Evolutionary conservation across 139 green algal species (phyloP).

Genomic region (Auxenochlorella pyrenoidosa): DNA sequence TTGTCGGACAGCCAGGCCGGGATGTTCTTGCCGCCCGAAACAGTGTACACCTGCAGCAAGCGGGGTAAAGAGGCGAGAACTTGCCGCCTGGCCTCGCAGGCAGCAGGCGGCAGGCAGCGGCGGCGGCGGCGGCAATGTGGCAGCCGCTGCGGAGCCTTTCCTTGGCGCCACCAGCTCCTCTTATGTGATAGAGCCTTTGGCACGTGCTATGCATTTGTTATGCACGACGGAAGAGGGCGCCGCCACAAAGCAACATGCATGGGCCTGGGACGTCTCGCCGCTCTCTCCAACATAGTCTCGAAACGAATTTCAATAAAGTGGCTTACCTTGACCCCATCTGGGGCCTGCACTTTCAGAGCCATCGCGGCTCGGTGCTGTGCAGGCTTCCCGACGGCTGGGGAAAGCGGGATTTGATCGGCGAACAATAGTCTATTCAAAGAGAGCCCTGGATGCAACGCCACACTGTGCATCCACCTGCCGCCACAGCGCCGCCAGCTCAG

Average conservation of each 20-base stretch:
- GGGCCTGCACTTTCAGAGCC: conserved; percentile 82
- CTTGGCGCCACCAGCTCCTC: too few relatives aligned
- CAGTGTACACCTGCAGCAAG: conserved; percentile 86
- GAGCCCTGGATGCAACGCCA: too few relatives aligned
- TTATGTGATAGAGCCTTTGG: not conserved
- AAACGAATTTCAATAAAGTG: too few relatives aligned
- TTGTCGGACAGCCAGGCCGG: conserved; percentile 92
- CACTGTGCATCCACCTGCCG: too few relatives aligned
- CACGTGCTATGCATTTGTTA: not conserved
- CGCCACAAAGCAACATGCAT: not conserved
- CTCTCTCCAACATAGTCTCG: too few relatives aligned
- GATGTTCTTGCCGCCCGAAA: conserved; percentile 85
- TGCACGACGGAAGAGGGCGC: not conserved
- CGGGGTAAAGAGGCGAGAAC: not conserved
- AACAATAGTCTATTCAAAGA: too few relatives aligned
- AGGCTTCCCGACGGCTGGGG: too few relatives aligned
- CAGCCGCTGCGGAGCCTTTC: not conserved
- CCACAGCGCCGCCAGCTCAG: too few relatives aligned
- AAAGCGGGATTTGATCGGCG: too few relatives aligned
- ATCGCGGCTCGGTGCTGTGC: conserved; percentile 43
- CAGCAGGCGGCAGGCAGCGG: not conserved
- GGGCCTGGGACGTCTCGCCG: not conserved
- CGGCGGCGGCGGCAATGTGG: not conserved
- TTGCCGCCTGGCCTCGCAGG: not conserved
- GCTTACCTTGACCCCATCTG: conserved; percentile 94